Base-by-base conservation (phyloP, 2,329 filamentous ascomycete species). In the Aphanocladium album region DNA sequence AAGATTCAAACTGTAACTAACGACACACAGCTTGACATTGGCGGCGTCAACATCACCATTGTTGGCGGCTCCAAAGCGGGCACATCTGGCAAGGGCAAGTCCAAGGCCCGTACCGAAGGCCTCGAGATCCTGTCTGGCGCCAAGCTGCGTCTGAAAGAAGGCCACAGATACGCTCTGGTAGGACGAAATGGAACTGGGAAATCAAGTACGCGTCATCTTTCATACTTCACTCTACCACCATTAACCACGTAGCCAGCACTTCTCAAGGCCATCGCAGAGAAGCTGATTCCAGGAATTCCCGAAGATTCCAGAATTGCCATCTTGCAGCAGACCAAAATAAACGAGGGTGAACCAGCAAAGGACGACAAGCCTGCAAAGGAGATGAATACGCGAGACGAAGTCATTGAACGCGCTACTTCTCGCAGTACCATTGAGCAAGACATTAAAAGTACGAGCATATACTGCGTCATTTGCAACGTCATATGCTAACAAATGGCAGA, bases 161-260 rank as follows among this genome's bases (percentile, higher is more conserved):
- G 89, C 0, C 80, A 86, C 50, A 82, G 89, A 63, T 96, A 96
- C 77, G 90, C 90, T 0, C 77, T 96, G 1, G 79, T 93, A 21
- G 91, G 91, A 0, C 82, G 89, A 7, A 96, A 96, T 73, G 91
- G 91, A 0, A 89, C 87, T 2, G 91, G 91, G 6, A 96, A 96
- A 70, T 93, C 89, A 4, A 93, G 86, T 88, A 73, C 72, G 80
- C 69, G 16, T 6, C 27, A 5, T 51, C 8, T 23, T 37, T 46
- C 19, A 6, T 27, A 57, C 23, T 1, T 17, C 1, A 6, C 6
- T 19, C n/a, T 62, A 21, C 5, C n/a, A 6, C 27, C 30, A 39
- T 19, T 58, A 64, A 11, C 65, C 7, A 30, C 4, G 6, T 23
- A 49, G 3, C 25, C 50, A 89, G 87, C 89, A 0, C 74, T 93